Evolutionary conservation across 2,329 filamentous ascomycete species (phyloP).

Genomic region (Boeremia exigua): DNA sequence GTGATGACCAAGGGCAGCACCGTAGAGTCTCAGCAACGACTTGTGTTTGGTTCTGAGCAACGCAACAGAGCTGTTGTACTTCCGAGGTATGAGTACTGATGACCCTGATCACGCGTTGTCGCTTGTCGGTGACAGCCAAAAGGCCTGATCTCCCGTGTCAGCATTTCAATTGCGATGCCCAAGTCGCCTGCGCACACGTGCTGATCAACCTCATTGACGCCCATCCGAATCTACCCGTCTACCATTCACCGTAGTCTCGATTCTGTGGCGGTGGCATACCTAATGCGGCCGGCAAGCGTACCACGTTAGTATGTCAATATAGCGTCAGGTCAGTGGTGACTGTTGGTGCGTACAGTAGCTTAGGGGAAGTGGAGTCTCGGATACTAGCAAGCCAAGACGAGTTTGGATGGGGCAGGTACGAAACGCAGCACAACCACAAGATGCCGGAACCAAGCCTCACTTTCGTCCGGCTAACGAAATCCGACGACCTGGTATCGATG

Average conservation of each 20-base stretch:
- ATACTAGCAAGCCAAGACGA: slow-evolving; percentile 4
- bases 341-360: neutral
- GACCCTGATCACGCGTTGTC: too few species aligned
- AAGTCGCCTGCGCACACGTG: too few species aligned
- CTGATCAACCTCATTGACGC: too few species aligned
- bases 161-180: too few species aligned
- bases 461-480: slow-evolving; percentile 13
- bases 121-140: too few species aligned
- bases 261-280: neutral
- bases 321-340: neutral
- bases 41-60: too few species aligned
- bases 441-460: slow-evolving; percentile 12
- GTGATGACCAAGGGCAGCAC: too few species aligned
- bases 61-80: too few species aligned
- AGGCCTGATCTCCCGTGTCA: neutral
- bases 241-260: neutral
- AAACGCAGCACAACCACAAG: neutral
- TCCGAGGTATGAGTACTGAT: too few species aligned
- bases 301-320: neutral
- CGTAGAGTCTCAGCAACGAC: too few species aligned
- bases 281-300: neutral
- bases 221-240: neutral
- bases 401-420: slow-evolving; percentile 9
- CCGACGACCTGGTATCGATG: slow-evolving; percentile 22
- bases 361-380: neutral